Evolutionary conservation across 306 rosid genomes (phyloP).

Genomic region (Arachis hypogaea): DNA sequence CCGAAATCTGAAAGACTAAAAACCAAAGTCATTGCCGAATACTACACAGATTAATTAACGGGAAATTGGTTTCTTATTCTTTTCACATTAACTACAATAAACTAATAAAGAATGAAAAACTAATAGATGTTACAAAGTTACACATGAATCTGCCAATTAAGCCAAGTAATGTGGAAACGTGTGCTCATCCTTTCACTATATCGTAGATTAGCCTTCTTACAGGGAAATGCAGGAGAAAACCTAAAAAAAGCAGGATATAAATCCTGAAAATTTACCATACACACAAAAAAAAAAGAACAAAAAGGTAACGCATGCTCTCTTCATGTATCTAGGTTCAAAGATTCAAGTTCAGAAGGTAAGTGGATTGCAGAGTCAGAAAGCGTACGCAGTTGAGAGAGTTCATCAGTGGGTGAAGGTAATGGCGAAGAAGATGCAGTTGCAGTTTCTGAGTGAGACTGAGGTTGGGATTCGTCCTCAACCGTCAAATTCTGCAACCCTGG

Average conservation of each 20-base stretch:
- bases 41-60: slow-evolving; percentile 2
- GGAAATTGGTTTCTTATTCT: slow-evolving; percentile 1
- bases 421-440: slow-evolving; percentile 39
- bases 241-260: slow-evolving; percentile 26
- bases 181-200: slow-evolving; percentile 25
- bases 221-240: slow-evolving; percentile 34
- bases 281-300: not conserved
- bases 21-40: not conserved
- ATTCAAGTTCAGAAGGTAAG: slow-evolving; percentile 43
- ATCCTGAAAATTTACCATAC: slow-evolving; percentile 38
- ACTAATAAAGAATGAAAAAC: not conserved
- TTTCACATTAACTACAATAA: slow-evolving; percentile 7
- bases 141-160: not conserved
- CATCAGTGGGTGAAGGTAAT: not conserved
- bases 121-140: not conserved
- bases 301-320: slow-evolving; percentile 7
- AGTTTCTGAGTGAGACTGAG: slow-evolving; percentile 37
- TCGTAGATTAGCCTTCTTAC: slow-evolving; percentile 37
- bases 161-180: slow-evolving; percentile 27
- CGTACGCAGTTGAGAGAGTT: slow-evolving; percentile 14
- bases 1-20: slow-evolving; percentile 21
- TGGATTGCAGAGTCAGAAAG: slow-evolving; percentile 39
- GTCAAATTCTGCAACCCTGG: slow-evolving; percentile 55
- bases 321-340: slow-evolving; percentile 14
- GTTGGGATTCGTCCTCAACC: slow-evolving; percentile 8